Evolutionary conservation across 305 asterid genomes (phyloP), one percentile per base, ranked within the genome.

Genomic region (Fraxinus paxiana): DNA sequence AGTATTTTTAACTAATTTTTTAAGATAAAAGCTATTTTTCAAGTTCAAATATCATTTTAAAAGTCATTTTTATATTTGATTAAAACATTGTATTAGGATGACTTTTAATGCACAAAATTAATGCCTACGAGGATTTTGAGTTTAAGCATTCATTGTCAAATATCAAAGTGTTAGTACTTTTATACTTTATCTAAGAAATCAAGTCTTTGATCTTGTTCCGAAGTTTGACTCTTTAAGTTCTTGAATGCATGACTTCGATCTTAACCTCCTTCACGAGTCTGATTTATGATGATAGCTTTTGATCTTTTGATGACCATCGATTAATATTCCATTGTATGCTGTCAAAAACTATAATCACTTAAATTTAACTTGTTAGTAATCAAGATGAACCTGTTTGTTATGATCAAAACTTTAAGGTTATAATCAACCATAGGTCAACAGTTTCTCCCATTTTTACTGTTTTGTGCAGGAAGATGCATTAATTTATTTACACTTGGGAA

Each of bases 381-480:
- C n/a, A 41, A 41, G 51, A 41, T 41, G 15, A 41, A 41, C 51
- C 2, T 41, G 51, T 41, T 41, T 41, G 51, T 41, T 41, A 37
- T 37, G 8, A 37, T 37, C 46, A 8, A 7, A 37, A 37, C 12
- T 37, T 37, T 37, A 37, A 37, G 12, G 12, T 37, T 37, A 41
- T 41, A 41, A 41, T 41, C n/a, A 2, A 41, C 51, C 51, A 10
- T 41, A 10, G 4, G 51, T 41, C 51, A 41, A 41, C 5, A 41
- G 51, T 41, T 37, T 82, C 26, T 65, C 7, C 71, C 30, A 67
- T 78, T 13, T 63, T 69, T 77, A 73, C 71, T 15, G 34, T 83
- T 46, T 72, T 28, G 18, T 69, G 20, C 22, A 15, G 41, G 41
- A 69, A 69, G 41, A 69, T 15, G 18, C 12, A 30, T 28, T 13